Conservation (phyloP, 1,284 basidiomycete genomes). For the Phlebopus sp. region DNA sequence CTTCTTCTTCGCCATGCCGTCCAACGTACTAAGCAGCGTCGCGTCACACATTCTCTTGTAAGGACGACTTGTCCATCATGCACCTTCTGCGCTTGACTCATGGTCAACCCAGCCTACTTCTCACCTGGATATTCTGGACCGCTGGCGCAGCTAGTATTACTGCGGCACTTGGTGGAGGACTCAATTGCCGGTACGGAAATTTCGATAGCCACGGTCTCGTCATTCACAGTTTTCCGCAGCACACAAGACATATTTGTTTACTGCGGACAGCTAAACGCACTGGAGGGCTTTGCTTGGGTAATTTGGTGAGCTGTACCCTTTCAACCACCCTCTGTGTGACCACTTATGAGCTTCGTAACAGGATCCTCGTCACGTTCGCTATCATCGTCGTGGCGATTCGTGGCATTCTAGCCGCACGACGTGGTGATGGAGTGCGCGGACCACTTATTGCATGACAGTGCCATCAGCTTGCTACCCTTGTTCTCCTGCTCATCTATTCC, state of each 20-base stretch:
- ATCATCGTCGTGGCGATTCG: conserved; percentile 53
- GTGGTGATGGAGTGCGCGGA: conserved; percentile 57
- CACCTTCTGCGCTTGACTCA: conserved; percentile 5
- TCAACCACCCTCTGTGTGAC: background rate
- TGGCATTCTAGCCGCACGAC: conserved; percentile 46
- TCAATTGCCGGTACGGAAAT: conserved; percentile 60
- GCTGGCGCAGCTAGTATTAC: conserved; percentile 68
- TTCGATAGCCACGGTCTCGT: background rate
- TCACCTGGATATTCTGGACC: conserved; percentile 74
- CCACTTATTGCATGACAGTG: conserved; percentile 35
- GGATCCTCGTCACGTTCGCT: conserved; percentile 54
- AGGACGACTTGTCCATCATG: conserved; percentile 25
- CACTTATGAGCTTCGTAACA: conserved; percentile 22
- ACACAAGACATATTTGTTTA: conserved; percentile 49
- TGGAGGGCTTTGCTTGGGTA: conserved; percentile 62
- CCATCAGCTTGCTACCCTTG: too few relatives aligned
- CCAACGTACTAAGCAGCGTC: conserved; percentile 54
- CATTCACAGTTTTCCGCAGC: conserved; percentile 17
- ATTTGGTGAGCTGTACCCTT: conserved; percentile 44
- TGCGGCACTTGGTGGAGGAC: conserved; percentile 57
- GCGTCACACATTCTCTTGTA: conserved; percentile 63
- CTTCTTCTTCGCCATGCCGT: conserved; percentile 50
- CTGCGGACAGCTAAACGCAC: conserved; percentile 64
- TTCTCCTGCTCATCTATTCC: too few relatives aligned
- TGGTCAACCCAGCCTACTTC: conserved; percentile 41